A percentile compares a stretch with the other conserved stretches of the same genome.
phyloP scores from a whole-genome alignment of 176 grass and related monocot genomes.

The Pontederia crassipes region DNA sequence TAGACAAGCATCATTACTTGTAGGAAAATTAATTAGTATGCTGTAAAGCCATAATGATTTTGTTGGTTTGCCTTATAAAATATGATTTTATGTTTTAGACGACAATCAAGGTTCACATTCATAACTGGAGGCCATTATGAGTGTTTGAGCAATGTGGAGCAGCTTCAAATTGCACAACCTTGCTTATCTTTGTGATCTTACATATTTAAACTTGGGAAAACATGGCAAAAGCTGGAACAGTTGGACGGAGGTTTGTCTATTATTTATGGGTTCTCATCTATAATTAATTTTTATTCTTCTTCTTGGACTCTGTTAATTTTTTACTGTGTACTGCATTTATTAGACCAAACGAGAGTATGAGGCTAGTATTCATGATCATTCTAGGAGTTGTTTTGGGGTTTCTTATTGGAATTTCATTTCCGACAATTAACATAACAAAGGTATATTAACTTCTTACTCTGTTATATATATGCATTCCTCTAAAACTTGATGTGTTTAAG shows the following conservation, averaged over 20 bases:
- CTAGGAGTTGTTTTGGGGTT: conserved; percentile 22
- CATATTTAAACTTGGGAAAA: not conserved
- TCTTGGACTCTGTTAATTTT: not conserved
- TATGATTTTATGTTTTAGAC: too few relatives aligned
- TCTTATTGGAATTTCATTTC: conserved; percentile 20
- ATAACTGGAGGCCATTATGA: too few relatives aligned
- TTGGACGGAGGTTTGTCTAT: not conserved
- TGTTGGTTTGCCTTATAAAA: too few relatives aligned
- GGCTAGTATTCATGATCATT: conserved; percentile 5
- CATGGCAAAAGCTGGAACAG: conserved; percentile 6
- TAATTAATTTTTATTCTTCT: not conserved
- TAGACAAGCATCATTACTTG: too few relatives aligned
- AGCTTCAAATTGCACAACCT: conserved; percentile 3
- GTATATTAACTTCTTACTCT: conserved; percentile 6
- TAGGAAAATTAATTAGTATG: too few relatives aligned
- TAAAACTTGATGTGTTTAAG: not conserved
- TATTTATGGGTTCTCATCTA: not conserved
- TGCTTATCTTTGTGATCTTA: conserved; percentile 8
- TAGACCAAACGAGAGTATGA: conserved; percentile 9
- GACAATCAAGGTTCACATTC: too few relatives aligned
- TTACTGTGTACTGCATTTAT: not conserved
- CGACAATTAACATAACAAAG: conserved; percentile 14
- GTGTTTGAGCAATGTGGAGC: conserved; percentile 2
- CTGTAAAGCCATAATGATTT: too few relatives aligned
- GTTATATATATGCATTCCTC: not conserved